These are phyloP conservation scores for Nakataea oryzae DNA, from an alignment of 2,329 filamentous ascomycete genomes.

Conservation along the genomic window DNA sequence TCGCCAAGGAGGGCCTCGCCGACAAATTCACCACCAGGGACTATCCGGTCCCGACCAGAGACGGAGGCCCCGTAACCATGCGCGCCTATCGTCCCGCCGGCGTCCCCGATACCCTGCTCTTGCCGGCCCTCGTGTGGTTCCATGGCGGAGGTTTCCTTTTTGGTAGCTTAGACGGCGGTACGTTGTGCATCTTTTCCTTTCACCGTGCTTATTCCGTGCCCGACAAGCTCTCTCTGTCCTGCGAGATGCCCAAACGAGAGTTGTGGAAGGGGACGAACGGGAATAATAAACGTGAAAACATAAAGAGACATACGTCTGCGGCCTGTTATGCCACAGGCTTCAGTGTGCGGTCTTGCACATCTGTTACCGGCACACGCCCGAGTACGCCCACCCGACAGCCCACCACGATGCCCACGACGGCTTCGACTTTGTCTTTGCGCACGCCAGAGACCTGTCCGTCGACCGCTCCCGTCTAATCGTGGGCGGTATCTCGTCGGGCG, in stretches of 20 bases:
- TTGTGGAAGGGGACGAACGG: background rate
- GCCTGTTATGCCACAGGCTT: background rate
- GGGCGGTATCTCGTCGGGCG: conserved; percentile 22
- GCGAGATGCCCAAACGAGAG: background rate
- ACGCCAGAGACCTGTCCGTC: conserved; percentile 25
- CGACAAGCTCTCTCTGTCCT: background rate
- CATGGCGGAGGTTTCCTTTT: conserved; percentile 1
- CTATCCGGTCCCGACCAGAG: conserved; percentile 4
- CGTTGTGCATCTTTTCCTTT: background rate
- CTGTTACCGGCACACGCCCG: conserved; percentile 42
- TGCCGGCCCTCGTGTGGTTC: background rate
- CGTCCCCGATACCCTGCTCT: conserved; percentile 3
- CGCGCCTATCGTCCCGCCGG: conserved; percentile 4
- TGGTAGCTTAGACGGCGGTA: background rate
- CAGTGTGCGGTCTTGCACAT: conserved; percentile 31
- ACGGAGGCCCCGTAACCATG: conserved; percentile 2
- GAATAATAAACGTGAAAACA: background rate
- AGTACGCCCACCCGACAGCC: conserved; percentile 32
- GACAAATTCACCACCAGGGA: background rate
- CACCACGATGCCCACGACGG: conserved; percentile 39
- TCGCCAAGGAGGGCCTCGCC: conserved; percentile 1
- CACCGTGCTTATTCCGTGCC: background rate
- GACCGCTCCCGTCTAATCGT: conserved; percentile 26
- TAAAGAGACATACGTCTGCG: background rate
- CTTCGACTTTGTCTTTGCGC: conserved; percentile 34